A percentile compares a stretch with the other conserved stretches of the same genome.
Evolutionary conservation across 2,329 filamentous ascomycete species (phyloP).

Genomic region (Cladophialophora bantiana): DNA sequence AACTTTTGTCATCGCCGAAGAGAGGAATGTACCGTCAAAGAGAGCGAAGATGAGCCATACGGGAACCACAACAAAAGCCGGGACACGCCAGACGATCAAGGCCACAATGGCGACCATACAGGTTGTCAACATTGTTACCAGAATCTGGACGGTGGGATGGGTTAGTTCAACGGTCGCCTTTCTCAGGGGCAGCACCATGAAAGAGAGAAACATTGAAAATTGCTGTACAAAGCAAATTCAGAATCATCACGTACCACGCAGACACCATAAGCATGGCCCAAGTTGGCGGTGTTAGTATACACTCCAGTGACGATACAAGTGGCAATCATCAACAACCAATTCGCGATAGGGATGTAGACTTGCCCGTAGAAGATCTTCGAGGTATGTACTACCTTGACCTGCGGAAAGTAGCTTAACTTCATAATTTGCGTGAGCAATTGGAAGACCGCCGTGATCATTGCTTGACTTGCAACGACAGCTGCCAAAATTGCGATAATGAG

Average conservation of each 20-base stretch:
- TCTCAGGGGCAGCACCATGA: no score
- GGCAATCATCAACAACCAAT: conserved; percentile 79
- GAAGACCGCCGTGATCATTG: conserved; percentile 78
- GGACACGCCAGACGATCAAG: conserved; percentile 71
- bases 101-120: conserved; percentile 76
- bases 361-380: conserved; percentile 75
- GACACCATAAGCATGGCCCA: conserved; percentile 78
- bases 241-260: conserved; percentile 60
- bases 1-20: conserved; percentile 73
- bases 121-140: conserved; percentile 67
- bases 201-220: neutral
- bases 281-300: conserved; percentile 72
- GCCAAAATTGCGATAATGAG: conserved; percentile 73
- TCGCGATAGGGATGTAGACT: conserved; percentile 76
- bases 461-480: conserved; percentile 78
- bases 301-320: conserved; percentile 75
- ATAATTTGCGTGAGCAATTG: conserved; percentile 74
- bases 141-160: conserved; percentile 54
- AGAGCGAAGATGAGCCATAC: conserved; percentile 70
- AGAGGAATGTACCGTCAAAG: conserved; percentile 74
- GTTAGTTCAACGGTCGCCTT: neutral
- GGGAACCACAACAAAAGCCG: conserved; percentile 65
- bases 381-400: conserved; percentile 76
- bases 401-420: conserved; percentile 76
- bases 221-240: neutral